Conservation (phyloP, 441 rosid species). For the Theobroma grandiflorum region DNA sequence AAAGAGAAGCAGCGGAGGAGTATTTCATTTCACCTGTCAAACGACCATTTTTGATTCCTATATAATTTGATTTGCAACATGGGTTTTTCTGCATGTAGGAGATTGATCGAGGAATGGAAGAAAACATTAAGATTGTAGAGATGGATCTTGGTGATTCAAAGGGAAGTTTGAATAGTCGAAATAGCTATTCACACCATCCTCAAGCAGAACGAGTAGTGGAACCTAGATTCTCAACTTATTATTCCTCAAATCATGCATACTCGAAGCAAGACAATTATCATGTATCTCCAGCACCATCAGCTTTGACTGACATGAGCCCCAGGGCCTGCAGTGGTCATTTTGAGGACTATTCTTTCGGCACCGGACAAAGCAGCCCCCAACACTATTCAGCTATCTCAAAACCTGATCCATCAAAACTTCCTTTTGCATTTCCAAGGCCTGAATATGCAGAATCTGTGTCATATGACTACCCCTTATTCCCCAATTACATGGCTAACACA, state of each 20-base stretch:
- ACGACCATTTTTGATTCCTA: background rate
- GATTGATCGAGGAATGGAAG: constrained; percentile 57
- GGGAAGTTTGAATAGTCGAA: constrained; percentile 46
- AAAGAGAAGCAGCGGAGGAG: background rate
- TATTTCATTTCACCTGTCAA: too few relatives aligned
- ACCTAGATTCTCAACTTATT: constrained; percentile 44
- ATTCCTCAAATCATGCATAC: constrained; percentile 27
- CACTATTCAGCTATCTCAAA: constrained; percentile 52
- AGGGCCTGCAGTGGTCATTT: constrained; percentile 72
- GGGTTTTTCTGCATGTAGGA: constrained; percentile 48
- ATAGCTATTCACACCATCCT: constrained; percentile 45
- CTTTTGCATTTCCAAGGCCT: constrained; percentile 35
- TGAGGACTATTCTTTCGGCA: constrained; percentile 66
- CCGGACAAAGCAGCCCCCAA: constrained; percentile 67
- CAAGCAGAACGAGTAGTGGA: constrained; percentile 38
- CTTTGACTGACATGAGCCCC: constrained; percentile 76
- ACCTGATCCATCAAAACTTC: constrained; percentile 50
- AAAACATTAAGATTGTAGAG: constrained; percentile 82
- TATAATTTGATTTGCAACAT: background rate
- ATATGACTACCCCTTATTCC: constrained; percentile 42
- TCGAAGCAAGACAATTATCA: constrained; percentile 44
- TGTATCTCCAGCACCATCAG: constrained; percentile 71
- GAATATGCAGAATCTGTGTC: constrained; percentile 45
- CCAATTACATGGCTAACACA: constrained; percentile 78
- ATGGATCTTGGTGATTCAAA: constrained; percentile 68